Base-by-base conservation (phyloP, 2,329 filamentous ascomycete species). In the Sclerotinia sclerotiorum region DNA sequence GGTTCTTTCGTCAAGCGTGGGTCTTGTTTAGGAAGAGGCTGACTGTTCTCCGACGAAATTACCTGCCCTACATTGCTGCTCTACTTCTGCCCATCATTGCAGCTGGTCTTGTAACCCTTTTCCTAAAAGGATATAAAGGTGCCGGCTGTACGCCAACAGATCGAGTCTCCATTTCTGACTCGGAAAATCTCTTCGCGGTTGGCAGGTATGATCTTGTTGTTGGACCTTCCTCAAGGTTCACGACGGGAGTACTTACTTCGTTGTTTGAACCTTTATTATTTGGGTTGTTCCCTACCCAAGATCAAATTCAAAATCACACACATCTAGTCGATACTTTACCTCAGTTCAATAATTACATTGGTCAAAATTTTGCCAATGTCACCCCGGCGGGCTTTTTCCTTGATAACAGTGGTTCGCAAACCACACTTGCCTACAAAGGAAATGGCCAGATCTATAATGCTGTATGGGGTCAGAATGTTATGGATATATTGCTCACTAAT, bases 311-410 rank as follows among this genome's bases (percentile, higher is more conserved):
- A 19, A 67, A 60, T 27, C 55, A 70, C n/a, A 48, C 76, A 24
- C 72, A 75, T 52, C 66, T 70, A 0, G 88, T 93, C 11, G 81
- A 91, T 69, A 88, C 85, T 0, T 82, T 92, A 8, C 80, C 84
- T 39, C 85, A 90, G 0, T 96, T 97, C 79, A 88, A 89, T 68
- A 76, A 83, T 32, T 90, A 85, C 71, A 85, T 97, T 61, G 74
- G 81, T 5, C 79, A 82, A 8, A 84, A 88, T 46, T 92, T 89
- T 76, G 83, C 81, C 63, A 89, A 88, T 65, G 84, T 94, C 52
- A 90, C 87, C 0, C 92, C 91, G 0, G 92, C 90, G n/a, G 93
- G 90, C 0, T 85, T 95, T 76, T 97, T 91, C 82, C 81, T 96
- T 2, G 89, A 88, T 27, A 86, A 90, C 66, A 81, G 81, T 24